Evolutionary conservation across 2,329 filamentous ascomycete genomes (phyloP), one percentile per base, ranked within the genome.

Genomic region (Colletotrichum melonis): DNA sequence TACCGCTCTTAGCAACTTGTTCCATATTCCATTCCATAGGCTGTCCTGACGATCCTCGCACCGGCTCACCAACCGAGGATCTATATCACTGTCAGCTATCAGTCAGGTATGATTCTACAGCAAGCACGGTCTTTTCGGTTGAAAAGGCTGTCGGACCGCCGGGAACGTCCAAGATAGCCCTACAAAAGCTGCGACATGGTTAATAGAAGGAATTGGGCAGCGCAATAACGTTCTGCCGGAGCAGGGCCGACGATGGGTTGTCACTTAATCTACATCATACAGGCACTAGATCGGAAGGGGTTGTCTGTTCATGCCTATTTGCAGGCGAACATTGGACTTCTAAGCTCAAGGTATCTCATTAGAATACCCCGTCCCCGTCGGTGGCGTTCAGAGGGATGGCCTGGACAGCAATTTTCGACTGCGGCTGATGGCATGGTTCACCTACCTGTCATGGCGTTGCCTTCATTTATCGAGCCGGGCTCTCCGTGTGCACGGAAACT

Each of bases 61-160:
- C 56, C 71, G 67, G 71, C 67, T 73, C 71, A 49, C 49, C 57
- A 49, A 62, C 71, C 71, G 71, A 73, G 60, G 35, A 73, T 73
- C 71, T 71, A 71, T 73, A 73, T 57, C 24, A 71, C 62, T 38
- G 32, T 58, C 32, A 65, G 32, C 38, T 71, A 71, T 70, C 30
- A 67, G 58, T 26, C 67, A 30, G 59, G 67, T 60, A 71, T 73
- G 35, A 60, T 30, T 62, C 26, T 54, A 59, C 67, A 49, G 46
- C 35, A 19, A 19, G 24, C 71, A 52, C 66, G 69, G 24, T 49
- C 42, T 59, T 69, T 65, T 26, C 32, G 54, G 56, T 62, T 57
- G 4, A 42, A 35, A 64, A 49, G 30, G 24, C 19, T 19, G 55
- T 22, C 55, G 60, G 49, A n/a, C 56, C 46, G 32, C 46, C 70